Evolutionary conservation across 129 eudicot species (phyloP).

Genomic region (Pulicaria dysenterica): DNA sequence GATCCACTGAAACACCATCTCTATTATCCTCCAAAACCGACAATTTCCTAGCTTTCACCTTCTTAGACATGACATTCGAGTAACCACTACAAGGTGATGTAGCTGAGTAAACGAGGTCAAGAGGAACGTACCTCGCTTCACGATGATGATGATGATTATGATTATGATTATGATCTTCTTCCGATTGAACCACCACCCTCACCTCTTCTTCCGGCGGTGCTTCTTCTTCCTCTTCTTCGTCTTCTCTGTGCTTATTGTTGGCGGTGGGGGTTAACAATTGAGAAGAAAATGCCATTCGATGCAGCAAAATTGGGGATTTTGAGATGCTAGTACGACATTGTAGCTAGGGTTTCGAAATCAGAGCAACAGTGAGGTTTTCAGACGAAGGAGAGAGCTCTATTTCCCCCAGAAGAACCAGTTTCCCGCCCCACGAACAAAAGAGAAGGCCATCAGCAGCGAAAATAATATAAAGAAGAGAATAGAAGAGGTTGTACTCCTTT

Average conservation of each 20-base stretch:
- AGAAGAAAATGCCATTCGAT: conserved; percentile 44
- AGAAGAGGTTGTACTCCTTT: not conserved
- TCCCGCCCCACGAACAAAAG: conserved; percentile 46
- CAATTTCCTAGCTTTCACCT: conserved; percentile 64
- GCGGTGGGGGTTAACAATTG: conserved; percentile 19
- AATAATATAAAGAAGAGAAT: no score
- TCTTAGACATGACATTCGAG: conserved; percentile 57
- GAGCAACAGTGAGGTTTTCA: conserved; percentile 34
- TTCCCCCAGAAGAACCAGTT: conserved; percentile 35
- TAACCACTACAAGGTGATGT: conserved; percentile 66
- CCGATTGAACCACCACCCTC: conserved; percentile 8
- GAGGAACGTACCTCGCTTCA: conserved; percentile 54
- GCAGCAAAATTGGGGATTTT: conserved; percentile 25
- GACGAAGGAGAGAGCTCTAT: conserved; percentile 23
- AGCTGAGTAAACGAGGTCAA: conserved; percentile 74
- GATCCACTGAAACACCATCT: conserved; percentile 22
- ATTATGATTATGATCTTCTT: conserved; percentile 17
- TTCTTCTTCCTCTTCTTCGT: conserved; percentile 22
- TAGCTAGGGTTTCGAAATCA: conserved; percentile 36
- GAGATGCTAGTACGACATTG: conserved; percentile 13
- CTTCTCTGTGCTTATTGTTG: conserved; percentile 23
- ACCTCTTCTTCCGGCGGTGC: conserved; percentile 4
- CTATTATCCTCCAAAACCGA: conserved; percentile 5
- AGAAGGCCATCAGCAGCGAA: conserved; percentile 1
- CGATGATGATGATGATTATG: conserved; percentile 19